Percentiles rank a stretch among this genome's conserved stretches.
Conservation (phyloP, 345 rosid genomes). For the Hibiscus tridactylites region DNA sequence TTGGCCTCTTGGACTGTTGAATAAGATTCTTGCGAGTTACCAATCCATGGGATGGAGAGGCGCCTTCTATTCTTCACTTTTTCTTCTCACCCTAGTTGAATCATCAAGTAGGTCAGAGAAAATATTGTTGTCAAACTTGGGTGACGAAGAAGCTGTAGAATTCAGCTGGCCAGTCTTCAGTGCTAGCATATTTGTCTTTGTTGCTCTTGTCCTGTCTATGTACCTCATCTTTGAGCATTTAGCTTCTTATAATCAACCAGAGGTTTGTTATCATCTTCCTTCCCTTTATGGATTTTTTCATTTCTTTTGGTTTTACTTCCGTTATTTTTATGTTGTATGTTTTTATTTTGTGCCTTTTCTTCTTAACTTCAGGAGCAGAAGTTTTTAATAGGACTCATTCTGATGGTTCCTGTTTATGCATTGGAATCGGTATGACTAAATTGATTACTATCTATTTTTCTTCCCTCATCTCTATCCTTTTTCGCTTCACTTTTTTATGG, state of each 20-base stretch:
- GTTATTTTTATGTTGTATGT: background rate
- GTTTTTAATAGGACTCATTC: conserved; percentile 84
- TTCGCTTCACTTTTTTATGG: background rate
- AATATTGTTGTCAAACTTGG: conserved; percentile 40
- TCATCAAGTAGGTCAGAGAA: conserved; percentile 39
- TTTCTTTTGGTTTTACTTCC: background rate
- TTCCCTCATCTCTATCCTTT: background rate
- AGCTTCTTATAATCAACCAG: conserved; percentile 91
- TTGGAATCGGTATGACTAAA: conserved; percentile 73
- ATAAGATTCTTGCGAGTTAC: background rate
- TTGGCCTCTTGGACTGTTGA: conserved; percentile 9
- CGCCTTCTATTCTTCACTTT: conserved; percentile 38
- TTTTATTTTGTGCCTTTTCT: conserved; percentile 1
- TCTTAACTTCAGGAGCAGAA: conserved; percentile 82
- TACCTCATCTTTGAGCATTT: conserved; percentile 88
- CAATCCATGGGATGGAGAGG: conserved; percentile 58
- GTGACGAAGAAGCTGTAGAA: conserved; percentile 28
- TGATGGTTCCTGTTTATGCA: conserved; percentile 97
- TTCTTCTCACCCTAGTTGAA: conserved; percentile 49
- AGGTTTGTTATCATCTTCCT: conserved; percentile 46
- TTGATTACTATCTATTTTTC: background rate
- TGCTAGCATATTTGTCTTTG: conserved; percentile 74
- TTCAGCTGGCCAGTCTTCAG: conserved; percentile 79
- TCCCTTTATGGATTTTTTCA: background rate
- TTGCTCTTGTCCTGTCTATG: conserved; percentile 76